These are phyloP conservation scores for Colletotrichum cordylinicola DNA, from an alignment of 2,329 filamentous ascomycete species.

Conservation along the genomic window DNA sequence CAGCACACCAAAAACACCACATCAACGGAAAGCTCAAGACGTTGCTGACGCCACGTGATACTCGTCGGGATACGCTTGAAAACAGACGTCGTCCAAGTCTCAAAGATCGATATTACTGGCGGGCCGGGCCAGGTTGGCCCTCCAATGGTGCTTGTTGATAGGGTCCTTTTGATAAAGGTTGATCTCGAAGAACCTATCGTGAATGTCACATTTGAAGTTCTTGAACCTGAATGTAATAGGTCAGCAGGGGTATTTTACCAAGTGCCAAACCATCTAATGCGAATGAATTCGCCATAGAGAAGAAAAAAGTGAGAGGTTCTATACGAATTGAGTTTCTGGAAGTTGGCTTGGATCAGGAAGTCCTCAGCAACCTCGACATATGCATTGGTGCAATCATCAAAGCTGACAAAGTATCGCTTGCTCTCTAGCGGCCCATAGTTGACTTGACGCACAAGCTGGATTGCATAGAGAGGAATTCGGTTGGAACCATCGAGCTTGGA, in stretches of 20 bases:
- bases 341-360: constrained; percentile 45
- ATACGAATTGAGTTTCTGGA: constrained; percentile 49
- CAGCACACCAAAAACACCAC: background rate
- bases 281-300: background rate
- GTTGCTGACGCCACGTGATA: background rate
- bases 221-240: constrained; percentile 41
- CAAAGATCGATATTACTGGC: constrained; percentile 42
- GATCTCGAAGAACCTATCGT: constrained; percentile 54
- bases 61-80: background rate
- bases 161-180: constrained; percentile 56
- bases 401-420: constrained; percentile 45
- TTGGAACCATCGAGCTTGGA: background rate
- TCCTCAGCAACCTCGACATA: constrained; percentile 42
- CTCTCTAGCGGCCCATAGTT: constrained; percentile 49
- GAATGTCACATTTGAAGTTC: constrained; percentile 47
- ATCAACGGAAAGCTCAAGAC: background rate
- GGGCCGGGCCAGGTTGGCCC: constrained; percentile 45
- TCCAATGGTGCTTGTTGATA: constrained; percentile 50
- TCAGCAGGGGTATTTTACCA: background rate
- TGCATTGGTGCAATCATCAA: background rate
- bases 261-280: background rate
- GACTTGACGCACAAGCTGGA: constrained; percentile 50
- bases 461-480: constrained; percentile 26
- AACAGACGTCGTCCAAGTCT: background rate
- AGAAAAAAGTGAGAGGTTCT: constrained; percentile 12